A percentile compares a stretch with the other conserved stretches of the same genome.
phyloP scores from a whole-genome alignment of 2,329 filamentous ascomycete species.

The Hirsutella rhossiliensis region DNA sequence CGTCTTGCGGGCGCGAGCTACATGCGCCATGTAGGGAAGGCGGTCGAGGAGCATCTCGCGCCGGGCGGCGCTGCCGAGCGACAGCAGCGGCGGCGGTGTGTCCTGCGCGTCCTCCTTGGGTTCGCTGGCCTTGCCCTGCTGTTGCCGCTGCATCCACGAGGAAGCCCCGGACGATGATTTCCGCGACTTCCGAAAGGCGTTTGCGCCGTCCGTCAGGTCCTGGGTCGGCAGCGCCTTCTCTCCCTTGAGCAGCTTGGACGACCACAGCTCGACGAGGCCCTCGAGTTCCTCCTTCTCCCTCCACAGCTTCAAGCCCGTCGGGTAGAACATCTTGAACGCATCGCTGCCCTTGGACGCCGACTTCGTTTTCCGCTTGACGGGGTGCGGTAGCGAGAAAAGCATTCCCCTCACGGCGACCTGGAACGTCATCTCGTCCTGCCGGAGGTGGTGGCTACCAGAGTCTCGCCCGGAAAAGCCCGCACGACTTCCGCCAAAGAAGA shows the following conservation, averaged over 20 bases:
- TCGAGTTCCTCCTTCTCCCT: slow-evolving; percentile 71
- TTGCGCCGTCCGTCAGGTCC: slow-evolving; percentile 31
- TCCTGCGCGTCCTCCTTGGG: slow-evolving; percentile 9
- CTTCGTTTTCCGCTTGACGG: slow-evolving; percentile 59
- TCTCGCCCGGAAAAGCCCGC: slow-evolving; percentile 35
- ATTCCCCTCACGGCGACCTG: slow-evolving; percentile 81
- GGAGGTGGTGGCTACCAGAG: slow-evolving; percentile 58
- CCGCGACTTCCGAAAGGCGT: slow-evolving; percentile 34
- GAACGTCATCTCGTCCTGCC: slow-evolving; percentile 90
- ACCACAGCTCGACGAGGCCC: slow-evolving; percentile 58
- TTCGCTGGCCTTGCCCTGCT: slow-evolving; percentile 11
- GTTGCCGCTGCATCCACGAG: slow-evolving; percentile 22
- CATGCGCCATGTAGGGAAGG: slow-evolving; percentile 71
- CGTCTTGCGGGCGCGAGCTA: slow-evolving; percentile 34
- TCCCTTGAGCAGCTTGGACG: slow-evolving; percentile 45
- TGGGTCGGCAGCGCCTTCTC: slow-evolving; percentile 26
- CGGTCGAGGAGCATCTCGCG: slow-evolving; percentile 72
- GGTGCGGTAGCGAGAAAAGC: slow-evolving; percentile 71
- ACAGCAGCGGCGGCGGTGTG: slow-evolving; percentile 34
- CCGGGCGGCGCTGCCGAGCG: slow-evolving; percentile 53
- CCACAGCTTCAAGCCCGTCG: slow-evolving; percentile 75
- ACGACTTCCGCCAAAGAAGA: slow-evolving; percentile 49
- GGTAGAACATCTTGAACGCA: slow-evolving; percentile 85
- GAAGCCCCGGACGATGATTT: slow-evolving; percentile 10
- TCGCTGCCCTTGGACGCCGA: slow-evolving; percentile 37